A percentile compares a stretch with the other conserved stretches of the same genome.
Conservation (phyloP, 352 stramenopile genomes). For the Phytophthora citricola region DNA sequence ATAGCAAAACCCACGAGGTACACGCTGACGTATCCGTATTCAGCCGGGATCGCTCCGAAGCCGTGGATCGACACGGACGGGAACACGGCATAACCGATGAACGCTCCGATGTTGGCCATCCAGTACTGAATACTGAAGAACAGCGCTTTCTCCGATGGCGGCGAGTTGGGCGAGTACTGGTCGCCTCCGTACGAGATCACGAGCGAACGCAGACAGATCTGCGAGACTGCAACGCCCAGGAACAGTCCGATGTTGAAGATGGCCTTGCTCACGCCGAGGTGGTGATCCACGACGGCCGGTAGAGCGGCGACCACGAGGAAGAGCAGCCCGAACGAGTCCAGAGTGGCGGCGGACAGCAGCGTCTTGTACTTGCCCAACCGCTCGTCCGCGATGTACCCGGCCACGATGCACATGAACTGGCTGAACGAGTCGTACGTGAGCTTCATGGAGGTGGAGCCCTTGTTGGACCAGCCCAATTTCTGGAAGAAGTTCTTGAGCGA, state of each 20-base stretch:
- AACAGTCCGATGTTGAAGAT: constrained; percentile 68
- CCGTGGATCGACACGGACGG: constrained; percentile 78
- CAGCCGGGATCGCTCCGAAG: constrained; percentile 49
- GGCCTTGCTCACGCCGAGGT: constrained; percentile 23
- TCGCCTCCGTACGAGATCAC: constrained; percentile 67
- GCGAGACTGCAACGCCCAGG: constrained; percentile 44
- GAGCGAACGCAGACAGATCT: constrained; percentile 59
- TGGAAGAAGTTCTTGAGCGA: no score
- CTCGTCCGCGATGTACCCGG: no score
- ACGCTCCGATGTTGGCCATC: constrained; percentile 73
- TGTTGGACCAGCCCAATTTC: no score
- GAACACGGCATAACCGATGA: constrained; percentile 79
- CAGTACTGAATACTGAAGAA: constrained; percentile 90
- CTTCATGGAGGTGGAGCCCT: no score
- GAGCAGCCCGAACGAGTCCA: constrained; percentile 56
- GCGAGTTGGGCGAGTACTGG: constrained; percentile 58
- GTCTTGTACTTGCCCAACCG: constrained; percentile 29
- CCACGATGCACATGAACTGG: no score
- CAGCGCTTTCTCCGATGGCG: constrained; percentile 48
- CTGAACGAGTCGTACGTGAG: no score
- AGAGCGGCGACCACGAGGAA: constrained; percentile 52
- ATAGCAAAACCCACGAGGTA: constrained; percentile 61
- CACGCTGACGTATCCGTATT: constrained; percentile 51
- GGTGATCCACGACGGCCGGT: constrained; percentile 39
- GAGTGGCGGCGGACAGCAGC: constrained; percentile 24